Evolutionary conservation across 2,329 filamentous ascomycete species (phyloP).

Genomic region (Aspergillus amoenus): DNA sequence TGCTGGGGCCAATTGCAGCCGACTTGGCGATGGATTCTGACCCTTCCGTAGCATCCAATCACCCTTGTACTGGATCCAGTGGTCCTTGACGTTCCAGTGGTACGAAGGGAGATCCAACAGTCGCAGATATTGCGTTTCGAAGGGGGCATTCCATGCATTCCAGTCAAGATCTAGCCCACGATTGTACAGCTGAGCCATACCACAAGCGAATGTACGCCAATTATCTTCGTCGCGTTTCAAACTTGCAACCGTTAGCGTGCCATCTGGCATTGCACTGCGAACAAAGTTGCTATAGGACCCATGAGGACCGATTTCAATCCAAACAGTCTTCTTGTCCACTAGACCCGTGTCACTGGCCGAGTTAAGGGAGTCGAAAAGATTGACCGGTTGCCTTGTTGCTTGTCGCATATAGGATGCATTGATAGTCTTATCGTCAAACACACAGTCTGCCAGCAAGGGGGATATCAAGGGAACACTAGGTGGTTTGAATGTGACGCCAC

Average conservation of each 20-base stretch:
- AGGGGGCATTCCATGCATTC: constrained; percentile 66
- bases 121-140: constrained; percentile 53
- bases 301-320: constrained; percentile 70
- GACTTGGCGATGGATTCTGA: constrained; percentile 33
- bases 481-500: constrained; percentile 36
- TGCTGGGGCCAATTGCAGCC: not conserved
- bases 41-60: constrained; percentile 72
- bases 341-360: too few relatives aligned
- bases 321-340: too few relatives aligned
- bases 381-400: too few relatives aligned
- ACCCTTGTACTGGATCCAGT: constrained; percentile 70
- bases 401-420: too few relatives aligned
- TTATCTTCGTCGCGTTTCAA: constrained; percentile 62
- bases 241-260: constrained; percentile 56
- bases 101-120: constrained; percentile 66
- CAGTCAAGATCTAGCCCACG: constrained; percentile 66
- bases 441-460: constrained; percentile 58
- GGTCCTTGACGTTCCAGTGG: constrained; percentile 68
- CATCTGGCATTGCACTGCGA: constrained; percentile 60
- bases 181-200: constrained; percentile 58
- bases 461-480: constrained; percentile 65
- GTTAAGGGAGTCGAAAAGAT: too few relatives aligned
- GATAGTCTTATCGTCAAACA: constrained; percentile 38
- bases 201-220: constrained; percentile 64
- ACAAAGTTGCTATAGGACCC: constrained; percentile 68